Percentiles rank a stretch among this genome's conserved stretches.
Conservation (phyloP, 176 grass and related monocot species). For the Hyparrhenia diplandra region DNA sequence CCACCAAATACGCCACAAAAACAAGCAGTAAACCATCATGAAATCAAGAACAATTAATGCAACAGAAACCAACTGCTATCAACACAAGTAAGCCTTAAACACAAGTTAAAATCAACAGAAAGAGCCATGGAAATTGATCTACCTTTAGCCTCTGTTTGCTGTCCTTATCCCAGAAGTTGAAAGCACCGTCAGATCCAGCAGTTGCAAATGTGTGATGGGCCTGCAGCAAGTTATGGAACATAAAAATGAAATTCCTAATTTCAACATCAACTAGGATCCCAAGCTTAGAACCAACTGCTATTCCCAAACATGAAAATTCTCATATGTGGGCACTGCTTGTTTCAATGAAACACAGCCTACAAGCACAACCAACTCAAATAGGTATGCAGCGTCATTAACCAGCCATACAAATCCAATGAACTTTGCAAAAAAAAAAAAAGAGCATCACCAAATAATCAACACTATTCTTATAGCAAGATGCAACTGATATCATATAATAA, state of each 20-base stretch:
- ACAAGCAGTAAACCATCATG: not conserved
- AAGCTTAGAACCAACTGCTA: not conserved
- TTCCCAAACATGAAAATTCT: not conserved
- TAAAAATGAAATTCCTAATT: constrained; percentile 5
- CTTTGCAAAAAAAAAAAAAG: not conserved
- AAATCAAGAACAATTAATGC: constrained; percentile 2
- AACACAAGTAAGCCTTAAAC: constrained; percentile 1
- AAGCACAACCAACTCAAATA: not conserved
- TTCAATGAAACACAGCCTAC: constrained; percentile 16
- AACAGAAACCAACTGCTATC: constrained; percentile 1
- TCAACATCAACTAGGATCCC: not conserved
- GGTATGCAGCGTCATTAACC: constrained; percentile 6
- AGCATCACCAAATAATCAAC: not conserved
- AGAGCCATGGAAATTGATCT: not conserved
- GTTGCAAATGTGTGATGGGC: constrained; percentile 88
- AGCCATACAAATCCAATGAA: constrained; percentile 1
- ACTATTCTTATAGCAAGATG: not conserved
- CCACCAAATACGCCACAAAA: not conserved
- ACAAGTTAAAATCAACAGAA: not conserved
- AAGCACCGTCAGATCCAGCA: constrained; percentile 82
- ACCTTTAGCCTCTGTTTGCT: constrained; percentile 93
- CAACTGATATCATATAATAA: not conserved
- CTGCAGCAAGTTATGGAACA: constrained; percentile 31
- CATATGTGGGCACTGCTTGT: not conserved
- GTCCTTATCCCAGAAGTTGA: constrained; percentile 94